phyloP scores from a whole-genome alignment of 805 yeast species.

The Barnettozyma pratensis region DNA sequence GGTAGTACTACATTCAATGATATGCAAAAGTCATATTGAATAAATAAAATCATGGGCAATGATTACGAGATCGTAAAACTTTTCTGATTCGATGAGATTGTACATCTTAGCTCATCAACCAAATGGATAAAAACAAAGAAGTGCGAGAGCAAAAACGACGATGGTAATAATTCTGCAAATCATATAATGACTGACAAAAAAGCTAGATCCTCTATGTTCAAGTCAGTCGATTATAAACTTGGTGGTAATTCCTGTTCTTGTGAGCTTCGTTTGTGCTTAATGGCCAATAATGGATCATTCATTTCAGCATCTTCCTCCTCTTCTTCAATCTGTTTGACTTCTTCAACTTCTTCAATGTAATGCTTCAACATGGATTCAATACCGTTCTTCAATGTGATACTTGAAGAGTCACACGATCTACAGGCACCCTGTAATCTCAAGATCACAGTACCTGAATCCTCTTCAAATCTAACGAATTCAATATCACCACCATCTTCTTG shows the following conservation, averaged over 20 bases:
- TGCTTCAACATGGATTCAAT: constrained; percentile 68
- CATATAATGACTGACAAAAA: too few species aligned
- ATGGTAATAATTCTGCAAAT: too few species aligned
- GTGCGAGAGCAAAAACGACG: too few species aligned
- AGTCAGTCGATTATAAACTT: constrained; percentile 3
- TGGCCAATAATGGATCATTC: constrained; percentile 13
- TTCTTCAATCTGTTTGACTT: constrained; percentile 49
- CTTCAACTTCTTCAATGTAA: constrained; percentile 62
- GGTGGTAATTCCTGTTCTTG: constrained; percentile 15
- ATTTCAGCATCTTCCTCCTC: constrained; percentile 22
- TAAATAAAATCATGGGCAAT: too few species aligned
- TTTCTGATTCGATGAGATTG: too few species aligned
- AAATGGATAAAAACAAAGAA: too few species aligned
- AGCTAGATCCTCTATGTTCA: too few species aligned
- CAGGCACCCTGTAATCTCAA: constrained; percentile 65
- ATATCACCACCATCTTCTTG: constrained; percentile 77
- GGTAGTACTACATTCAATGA: too few species aligned
- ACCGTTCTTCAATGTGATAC: constrained; percentile 62
- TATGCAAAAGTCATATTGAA: too few species aligned
- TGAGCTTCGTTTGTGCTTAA: constrained; percentile 10
- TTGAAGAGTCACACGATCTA: constrained; percentile 63
- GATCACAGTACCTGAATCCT: constrained; percentile 51
- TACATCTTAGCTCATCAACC: too few species aligned
- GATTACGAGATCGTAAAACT: too few species aligned
- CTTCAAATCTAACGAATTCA: constrained; percentile 59